Evolutionary conservation across 148 eudicot genomes (phyloP).

Genomic region (Gaultheria prostrata): DNA sequence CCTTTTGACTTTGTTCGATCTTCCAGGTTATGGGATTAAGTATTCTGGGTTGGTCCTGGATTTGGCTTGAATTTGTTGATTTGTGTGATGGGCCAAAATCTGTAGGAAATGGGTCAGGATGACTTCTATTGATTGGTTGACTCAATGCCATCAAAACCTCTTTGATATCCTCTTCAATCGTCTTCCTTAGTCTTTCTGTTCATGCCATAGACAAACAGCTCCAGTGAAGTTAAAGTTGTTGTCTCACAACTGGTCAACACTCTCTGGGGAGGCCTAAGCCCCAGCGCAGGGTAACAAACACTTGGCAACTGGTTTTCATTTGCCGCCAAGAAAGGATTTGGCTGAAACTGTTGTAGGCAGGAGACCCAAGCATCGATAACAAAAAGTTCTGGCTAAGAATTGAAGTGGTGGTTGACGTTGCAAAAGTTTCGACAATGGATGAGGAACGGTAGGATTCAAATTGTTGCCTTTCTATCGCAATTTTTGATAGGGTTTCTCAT

Average conservation of each 20-base stretch:
- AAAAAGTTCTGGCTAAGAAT: background rate
- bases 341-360: background rate
- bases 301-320: background rate
- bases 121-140: background rate
- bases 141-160: background rate
- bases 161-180: slow-evolving; percentile 2
- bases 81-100: background rate
- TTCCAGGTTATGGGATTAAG: background rate
- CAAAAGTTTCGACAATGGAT: background rate
- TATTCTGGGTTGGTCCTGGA: background rate
- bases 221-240: background rate
- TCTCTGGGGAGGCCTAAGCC: background rate
- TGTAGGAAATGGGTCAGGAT: background rate
- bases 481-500: background rate
- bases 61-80: background rate
- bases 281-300: background rate
- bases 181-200: background rate
- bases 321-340: background rate
- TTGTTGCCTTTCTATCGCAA: background rate
- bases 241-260: background rate
- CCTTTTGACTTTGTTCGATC: background rate
- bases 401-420: background rate
- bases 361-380: background rate
- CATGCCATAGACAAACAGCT: background rate
- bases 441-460: background rate